Evolutionary conservation across 1,284 basidiomycete species (phyloP).

Genomic region (Microbotryum lychnidis-dioicae): DNA sequence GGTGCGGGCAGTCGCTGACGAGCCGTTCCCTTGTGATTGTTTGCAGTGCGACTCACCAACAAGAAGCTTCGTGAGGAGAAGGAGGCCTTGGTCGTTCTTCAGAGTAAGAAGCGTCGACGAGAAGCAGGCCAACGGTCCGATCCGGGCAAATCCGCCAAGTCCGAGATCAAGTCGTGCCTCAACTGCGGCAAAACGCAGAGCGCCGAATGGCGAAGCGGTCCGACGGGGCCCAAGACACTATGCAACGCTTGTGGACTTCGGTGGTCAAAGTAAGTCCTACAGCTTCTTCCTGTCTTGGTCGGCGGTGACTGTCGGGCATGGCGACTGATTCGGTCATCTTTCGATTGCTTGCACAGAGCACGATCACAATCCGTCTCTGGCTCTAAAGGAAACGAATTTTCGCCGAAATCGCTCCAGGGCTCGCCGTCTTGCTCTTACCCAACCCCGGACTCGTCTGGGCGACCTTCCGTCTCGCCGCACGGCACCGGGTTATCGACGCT

Average conservation of each 20-base stretch:
- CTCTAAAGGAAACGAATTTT: too few species aligned
- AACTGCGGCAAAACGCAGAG: slow-evolving; percentile 32
- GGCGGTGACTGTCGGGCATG: too few species aligned
- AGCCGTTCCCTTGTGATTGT: too few species aligned
- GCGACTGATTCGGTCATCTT: too few species aligned
- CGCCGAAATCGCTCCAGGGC: neutral
- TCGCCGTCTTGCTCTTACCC: too few species aligned
- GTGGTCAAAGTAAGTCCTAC: too few species aligned
- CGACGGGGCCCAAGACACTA: slow-evolving; percentile 30
- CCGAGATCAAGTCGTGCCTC: slow-evolving; percentile 24
- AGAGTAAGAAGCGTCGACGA: slow-evolving; percentile 18
- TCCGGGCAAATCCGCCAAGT: neutral
- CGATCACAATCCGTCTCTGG: too few species aligned
- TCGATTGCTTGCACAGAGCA: too few species aligned
- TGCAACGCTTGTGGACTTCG: slow-evolving; percentile 32
- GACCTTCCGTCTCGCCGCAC: too few species aligned
- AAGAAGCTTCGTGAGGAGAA: slow-evolving; percentile 59
- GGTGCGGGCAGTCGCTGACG: neutral
- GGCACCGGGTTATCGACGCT: too few species aligned
- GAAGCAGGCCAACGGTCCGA: slow-evolving; percentile 7
- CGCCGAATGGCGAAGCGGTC: slow-evolving; percentile 31
- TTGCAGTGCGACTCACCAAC: slow-evolving; percentile 51
- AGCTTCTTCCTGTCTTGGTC: too few species aligned
- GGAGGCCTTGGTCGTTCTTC: slow-evolving; percentile 42
- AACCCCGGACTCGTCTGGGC: too few species aligned